These are phyloP conservation scores for Cyberlindnera lachancei DNA, from an alignment of 805 yeast genomes.

Conservation along the genomic window DNA sequence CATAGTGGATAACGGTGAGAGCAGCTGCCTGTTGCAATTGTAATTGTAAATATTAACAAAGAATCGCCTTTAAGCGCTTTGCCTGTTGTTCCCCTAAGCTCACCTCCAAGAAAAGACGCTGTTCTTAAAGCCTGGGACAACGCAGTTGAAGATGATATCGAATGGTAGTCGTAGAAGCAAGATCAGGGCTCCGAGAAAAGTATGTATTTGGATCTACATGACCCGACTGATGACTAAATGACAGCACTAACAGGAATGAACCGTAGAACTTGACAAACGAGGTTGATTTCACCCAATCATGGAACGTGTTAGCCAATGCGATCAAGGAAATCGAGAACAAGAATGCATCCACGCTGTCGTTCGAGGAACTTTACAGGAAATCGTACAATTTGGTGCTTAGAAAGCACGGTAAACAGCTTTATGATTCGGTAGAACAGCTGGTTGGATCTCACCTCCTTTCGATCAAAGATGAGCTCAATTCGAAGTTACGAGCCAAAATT, in stretches of 20 bases:
- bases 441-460: slow-evolving; percentile 40
- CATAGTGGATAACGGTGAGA: too few relatives aligned
- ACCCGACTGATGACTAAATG: background rate
- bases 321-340: slow-evolving; percentile 64
- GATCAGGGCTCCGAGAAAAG: slow-evolving; percentile 59
- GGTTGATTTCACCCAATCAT: slow-evolving; percentile 55
- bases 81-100: too few relatives aligned
- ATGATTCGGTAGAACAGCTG: slow-evolving; percentile 47
- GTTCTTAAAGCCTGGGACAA: too few relatives aligned
- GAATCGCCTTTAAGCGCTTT: too few relatives aligned
- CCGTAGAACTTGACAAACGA: slow-evolving; percentile 26
- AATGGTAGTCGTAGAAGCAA: slow-evolving; percentile 41
- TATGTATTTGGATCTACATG: slow-evolving; percentile 7
- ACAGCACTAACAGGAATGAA: background rate
- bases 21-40: too few relatives aligned
- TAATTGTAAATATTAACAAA: too few relatives aligned
- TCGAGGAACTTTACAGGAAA: slow-evolving; percentile 73
- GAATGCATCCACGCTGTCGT: slow-evolving; percentile 67
- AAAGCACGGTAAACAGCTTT: slow-evolving; percentile 58
- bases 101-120: too few relatives aligned
- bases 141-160: slow-evolving; percentile 14
- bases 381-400: slow-evolving; percentile 71
- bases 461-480: slow-evolving; percentile 14
- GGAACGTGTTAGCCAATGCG: slow-evolving; percentile 61
- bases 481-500: slow-evolving; percentile 10